These are phyloP conservation scores for Chondrus crispus DNA, from an alignment of 23 red algal genomes.

Conservation along the genomic window DNA sequence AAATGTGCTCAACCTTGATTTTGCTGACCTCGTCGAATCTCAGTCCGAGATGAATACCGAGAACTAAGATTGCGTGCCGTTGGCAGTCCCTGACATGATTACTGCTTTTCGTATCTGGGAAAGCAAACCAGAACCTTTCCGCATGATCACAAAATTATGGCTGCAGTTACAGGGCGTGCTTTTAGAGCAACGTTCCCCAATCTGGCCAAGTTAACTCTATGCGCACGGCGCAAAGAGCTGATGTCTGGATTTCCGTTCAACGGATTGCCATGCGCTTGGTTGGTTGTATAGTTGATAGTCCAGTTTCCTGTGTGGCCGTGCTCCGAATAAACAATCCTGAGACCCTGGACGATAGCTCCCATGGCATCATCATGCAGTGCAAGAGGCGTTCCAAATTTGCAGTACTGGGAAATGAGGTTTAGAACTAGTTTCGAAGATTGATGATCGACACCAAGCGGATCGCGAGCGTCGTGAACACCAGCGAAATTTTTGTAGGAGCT, in stretches of 20 bases:
- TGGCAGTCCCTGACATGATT: background rate
- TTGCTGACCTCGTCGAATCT: background rate
- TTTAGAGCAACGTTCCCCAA: background rate
- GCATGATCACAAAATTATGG: slow-evolving; percentile 17
- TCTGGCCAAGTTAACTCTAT: background rate
- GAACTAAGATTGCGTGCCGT: background rate
- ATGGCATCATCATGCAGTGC: slow-evolving; percentile 7
- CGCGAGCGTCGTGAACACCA: background rate
- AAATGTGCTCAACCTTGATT: background rate
- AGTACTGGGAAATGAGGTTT: slow-evolving; percentile 32
- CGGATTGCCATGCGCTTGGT: slow-evolving; percentile 1
- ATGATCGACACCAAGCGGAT: background rate
- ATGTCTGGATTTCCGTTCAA: background rate
- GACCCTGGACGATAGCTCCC: background rate
- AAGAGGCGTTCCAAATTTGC: background rate
- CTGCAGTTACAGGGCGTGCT: background rate
- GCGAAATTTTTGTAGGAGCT: background rate
- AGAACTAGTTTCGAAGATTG: background rate
- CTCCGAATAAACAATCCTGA: background rate
- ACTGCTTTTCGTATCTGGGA: background rate
- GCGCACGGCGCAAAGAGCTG: background rate
- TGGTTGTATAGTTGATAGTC: background rate
- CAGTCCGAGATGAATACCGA: slow-evolving; percentile 24
- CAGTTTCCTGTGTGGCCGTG: background rate
- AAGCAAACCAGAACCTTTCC: slow-evolving; percentile 8